Base-by-base conservation (phyloP, 768 basidiomycete genomes). In the Termitomyces sp. region DNA sequence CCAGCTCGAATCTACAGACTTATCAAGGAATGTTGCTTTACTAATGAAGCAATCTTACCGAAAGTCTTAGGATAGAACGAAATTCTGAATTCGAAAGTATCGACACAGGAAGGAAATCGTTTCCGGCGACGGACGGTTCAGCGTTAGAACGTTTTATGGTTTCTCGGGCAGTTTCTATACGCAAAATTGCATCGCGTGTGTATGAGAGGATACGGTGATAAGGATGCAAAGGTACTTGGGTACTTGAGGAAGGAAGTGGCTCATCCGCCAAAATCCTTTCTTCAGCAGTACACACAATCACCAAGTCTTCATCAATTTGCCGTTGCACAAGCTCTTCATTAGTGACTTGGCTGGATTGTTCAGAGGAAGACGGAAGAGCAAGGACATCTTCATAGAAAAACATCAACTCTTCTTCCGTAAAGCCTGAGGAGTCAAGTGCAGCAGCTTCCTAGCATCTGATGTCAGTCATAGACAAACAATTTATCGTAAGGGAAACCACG, bases 71-170 rank as follows among this genome's bases (percentile, higher is more conserved):
- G 5, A 88, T 68, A 1, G 81, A 78, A 42, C 78, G 70, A 70
- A 80, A 84, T 65, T 90, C 86, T 10, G 68, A 59, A 17, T 69
- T 46, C 0, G 84, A 77, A 19, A 88, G 65, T 10, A 85, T 54
- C 16, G 75, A 72, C 3, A 82, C 63, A 17, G 80, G 76, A 19
- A 83, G 60, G 25, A 54, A 49, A 10, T 67, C 57, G n/a, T 60
- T 43, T 55, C 62, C 40, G 2, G 19, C 43, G 47, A 49, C 37
- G 55, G 60, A 39, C 39, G 57, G 49, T 49, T 51, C 48, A 58
- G 59, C 41, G 32, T 56, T 46, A 3, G 61, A 53, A 49, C 42
- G 49, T n/a, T 56, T 57, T n/a, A 61, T 42, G 4, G 56, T 48
- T n/a, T 61, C 60, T 42, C 66, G 66, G 2, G 68, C 65, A 16